Base-by-base conservation (phyloP, 169 alveolate genomes). In the Babesia bovis region DNA sequence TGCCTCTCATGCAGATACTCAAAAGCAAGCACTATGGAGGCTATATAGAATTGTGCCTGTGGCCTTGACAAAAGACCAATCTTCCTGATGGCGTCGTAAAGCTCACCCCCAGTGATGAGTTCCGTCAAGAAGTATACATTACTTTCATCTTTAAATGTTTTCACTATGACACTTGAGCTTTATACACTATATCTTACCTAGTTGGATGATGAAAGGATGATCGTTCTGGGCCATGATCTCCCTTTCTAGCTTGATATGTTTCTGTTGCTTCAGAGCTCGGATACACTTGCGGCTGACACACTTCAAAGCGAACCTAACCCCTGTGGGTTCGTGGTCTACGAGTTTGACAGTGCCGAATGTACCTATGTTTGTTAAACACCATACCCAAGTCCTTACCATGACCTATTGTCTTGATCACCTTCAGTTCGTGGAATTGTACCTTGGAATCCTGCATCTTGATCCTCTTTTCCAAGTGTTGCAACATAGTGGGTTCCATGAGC, bases 161-260 rank as follows among this genome's bases (percentile, higher is more conserved):
- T 90, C 32, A 95, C 95, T 86, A 74, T 28, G 23, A 12, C 5
- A 36, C 23, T 2, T 19, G 19, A 28, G 9, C 3, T 17, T 51
- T 3, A 5, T 4, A 57, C 41, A 4, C 7, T 19, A 17, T 9
- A 1, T 19, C 86, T 0, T 60, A 87, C 94, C 93, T 23, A 96
- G 75, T 44, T 94, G 90, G 2, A 96, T 71, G 60, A 96, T 96
- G 69, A 96, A 94, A 25, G 98, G 97, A 81, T 96, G 98, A 67
- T 96, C 99, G 73, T 95, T 94, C 65, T 94, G 96, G 21, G 97
- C 96, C 87, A 96, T 85, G 17, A 96, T 94, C 72, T 93, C 94
- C 59, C 98, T 72, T 58, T 96, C 99, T 58, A 93, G 74, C 33
- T 87, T 91, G 26, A 95, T 90, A 69, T 93, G 92, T 38, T 83